A percentile compares a stretch with the other conserved stretches of the same genome.
phyloP scores from a whole-genome alignment of 208 protist species.

The Trypanosomatidae sp. region DNA sequence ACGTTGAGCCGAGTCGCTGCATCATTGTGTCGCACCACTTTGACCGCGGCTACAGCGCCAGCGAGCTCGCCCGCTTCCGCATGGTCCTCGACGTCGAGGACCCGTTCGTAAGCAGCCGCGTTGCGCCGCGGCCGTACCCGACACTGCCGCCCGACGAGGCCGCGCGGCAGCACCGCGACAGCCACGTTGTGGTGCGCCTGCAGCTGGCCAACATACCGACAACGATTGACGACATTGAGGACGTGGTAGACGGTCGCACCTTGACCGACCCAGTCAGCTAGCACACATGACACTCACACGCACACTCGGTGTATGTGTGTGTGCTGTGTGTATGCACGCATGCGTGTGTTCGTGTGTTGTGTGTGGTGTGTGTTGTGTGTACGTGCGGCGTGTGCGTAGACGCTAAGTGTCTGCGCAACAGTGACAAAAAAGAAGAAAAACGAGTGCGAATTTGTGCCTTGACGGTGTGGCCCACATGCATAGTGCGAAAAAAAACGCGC shows the following conservation, averaged over 20 bases:
- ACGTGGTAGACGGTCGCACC: slow-evolving; percentile 49
- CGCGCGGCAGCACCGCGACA: slow-evolving; percentile 10
- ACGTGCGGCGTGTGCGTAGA: too few relatives aligned
- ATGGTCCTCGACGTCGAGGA: slow-evolving; percentile 88
- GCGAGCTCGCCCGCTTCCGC: slow-evolving; percentile 47
- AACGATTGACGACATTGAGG: slow-evolving; percentile 69
- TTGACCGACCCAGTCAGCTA: too few relatives aligned
- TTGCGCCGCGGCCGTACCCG: slow-evolving; percentile 25
- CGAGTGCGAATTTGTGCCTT: too few relatives aligned
- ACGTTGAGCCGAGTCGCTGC: slow-evolving; percentile 58
- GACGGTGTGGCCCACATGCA: too few relatives aligned
- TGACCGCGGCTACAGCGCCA: slow-evolving; percentile 53
- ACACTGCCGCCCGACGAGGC: slow-evolving; percentile 11
- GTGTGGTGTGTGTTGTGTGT: too few relatives aligned
- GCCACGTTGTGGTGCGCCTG: slow-evolving; percentile 50
- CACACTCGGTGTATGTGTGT: too few relatives aligned
- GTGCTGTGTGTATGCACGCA: too few relatives aligned
- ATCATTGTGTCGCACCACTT: slow-evolving; percentile 70
- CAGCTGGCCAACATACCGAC: slow-evolving; percentile 33
- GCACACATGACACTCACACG: too few relatives aligned
- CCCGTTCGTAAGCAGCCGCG: slow-evolving; percentile 53
- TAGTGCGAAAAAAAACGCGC: too few relatives aligned
- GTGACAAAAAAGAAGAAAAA: too few relatives aligned
- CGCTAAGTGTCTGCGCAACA: too few relatives aligned
- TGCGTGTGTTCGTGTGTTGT: too few relatives aligned